A percentile compares a stretch with the other conserved stretches of the same genome.
Evolutionary conservation across 495 filamentous ascomycete species (phyloP).

Genomic region (Paragyromitra xinjiangensis): DNA sequence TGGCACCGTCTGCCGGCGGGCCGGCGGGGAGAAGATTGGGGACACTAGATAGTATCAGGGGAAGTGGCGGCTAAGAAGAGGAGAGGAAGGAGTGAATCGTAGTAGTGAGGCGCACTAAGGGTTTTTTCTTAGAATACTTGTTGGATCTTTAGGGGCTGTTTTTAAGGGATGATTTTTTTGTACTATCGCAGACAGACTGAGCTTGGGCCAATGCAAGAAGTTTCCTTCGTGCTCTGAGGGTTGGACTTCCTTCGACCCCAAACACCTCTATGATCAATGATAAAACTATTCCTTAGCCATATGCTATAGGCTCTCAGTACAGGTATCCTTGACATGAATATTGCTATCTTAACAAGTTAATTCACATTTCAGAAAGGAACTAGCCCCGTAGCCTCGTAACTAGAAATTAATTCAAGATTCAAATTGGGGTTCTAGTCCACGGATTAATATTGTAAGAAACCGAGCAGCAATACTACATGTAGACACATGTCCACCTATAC

Average conservation of each 20-base stretch:
- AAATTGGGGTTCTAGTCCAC: too few relatives aligned
- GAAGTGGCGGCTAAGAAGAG: conserved; percentile 33
- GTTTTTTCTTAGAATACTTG: conserved; percentile 1
- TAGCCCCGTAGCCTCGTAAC: too few relatives aligned
- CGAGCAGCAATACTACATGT: too few relatives aligned
- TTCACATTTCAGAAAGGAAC: too few relatives aligned
- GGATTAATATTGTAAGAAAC: too few relatives aligned
- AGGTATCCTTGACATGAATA: too few relatives aligned
- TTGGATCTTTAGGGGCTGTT: background rate
- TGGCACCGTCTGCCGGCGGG: conserved; percentile 35
- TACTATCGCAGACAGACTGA: background rate
- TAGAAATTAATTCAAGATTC: too few relatives aligned
- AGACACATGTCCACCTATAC: too few relatives aligned
- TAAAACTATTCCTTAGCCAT: too few relatives aligned
- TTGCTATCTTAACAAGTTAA: too few relatives aligned
- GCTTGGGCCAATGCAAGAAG: background rate
- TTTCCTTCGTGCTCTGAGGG: background rate
- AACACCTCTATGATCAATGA: too few relatives aligned
- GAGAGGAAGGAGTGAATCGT: background rate
- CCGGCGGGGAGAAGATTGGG: conserved; percentile 45
- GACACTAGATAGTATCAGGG: conserved; percentile 49
- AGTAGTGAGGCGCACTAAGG: background rate
- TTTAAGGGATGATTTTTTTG: background rate
- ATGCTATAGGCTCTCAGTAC: too few relatives aligned
- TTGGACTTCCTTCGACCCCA: background rate